Conservation (phyloP, 768 basidiomycete genomes). For the Asterophora parasitica region DNA sequence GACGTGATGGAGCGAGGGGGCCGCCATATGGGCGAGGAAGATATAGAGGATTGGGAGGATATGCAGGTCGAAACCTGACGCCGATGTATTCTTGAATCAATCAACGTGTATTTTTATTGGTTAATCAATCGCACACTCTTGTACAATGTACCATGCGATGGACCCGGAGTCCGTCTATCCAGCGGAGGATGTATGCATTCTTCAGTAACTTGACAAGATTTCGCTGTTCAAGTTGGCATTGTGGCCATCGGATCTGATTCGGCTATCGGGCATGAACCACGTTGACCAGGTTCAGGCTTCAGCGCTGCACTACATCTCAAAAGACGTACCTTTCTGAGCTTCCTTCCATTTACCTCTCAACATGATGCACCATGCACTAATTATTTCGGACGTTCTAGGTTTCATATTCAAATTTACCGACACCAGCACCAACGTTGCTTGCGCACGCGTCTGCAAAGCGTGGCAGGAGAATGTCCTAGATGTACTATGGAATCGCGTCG, state of each 20-base stretch:
- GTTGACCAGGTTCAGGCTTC: no score
- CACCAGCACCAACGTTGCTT: slow-evolving; percentile 5
- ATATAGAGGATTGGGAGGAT: slow-evolving; percentile 26
- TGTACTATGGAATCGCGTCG: slow-evolving; percentile 19
- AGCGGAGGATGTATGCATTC: no score
- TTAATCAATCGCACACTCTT: slow-evolving; percentile 22
- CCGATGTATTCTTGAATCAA: not conserved
- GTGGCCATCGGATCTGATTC: no score
- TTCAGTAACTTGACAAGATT: no score
- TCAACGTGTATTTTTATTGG: slow-evolving; percentile 15
- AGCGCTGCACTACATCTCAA: no score
- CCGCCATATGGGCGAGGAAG: slow-evolving; percentile 12
- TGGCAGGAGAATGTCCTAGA: slow-evolving; percentile 19
- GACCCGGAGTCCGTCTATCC: no score
- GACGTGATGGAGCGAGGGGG: slow-evolving; percentile 25
- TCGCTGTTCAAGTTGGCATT: no score
- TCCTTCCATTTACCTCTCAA: no score
- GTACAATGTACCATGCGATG: no score
- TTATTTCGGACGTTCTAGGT: slow-evolving; percentile 18
- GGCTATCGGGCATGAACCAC: no score
- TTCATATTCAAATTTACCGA: slow-evolving; percentile 15
- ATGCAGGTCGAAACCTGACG: slow-evolving; percentile 20
- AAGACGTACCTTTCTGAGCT: no score
- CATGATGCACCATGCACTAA: slow-evolving; percentile 15
- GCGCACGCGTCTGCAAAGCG: slow-evolving; percentile 16